Evolutionary conservation across 176 grass and related monocot species (phyloP).

Genomic region (Oryza australiensis): DNA sequence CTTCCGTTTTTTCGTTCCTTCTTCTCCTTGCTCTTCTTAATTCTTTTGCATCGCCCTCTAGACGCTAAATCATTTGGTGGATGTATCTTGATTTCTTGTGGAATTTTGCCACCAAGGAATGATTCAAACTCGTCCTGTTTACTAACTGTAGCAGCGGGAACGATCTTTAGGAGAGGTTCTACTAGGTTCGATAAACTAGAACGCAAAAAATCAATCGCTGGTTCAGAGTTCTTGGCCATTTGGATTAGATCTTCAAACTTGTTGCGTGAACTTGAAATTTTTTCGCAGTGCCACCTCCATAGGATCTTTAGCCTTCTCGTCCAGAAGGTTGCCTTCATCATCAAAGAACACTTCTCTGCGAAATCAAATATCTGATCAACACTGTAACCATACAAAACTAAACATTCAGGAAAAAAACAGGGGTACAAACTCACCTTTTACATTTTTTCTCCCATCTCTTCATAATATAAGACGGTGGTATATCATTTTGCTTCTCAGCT

Average conservation of each 20-base stretch:
- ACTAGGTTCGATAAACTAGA: neutral
- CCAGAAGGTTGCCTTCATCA: neutral
- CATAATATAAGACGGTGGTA: no score
- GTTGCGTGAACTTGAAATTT: neutral
- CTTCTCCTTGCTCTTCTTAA: conserved; percentile 3
- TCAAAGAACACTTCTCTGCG: neutral
- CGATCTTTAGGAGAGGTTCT: no score
- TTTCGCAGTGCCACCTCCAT: neutral
- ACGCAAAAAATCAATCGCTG: neutral
- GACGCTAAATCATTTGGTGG: neutral
- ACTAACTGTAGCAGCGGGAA: neutral
- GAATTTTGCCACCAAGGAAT: neutral
- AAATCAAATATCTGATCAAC: neutral
- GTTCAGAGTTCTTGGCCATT: neutral
- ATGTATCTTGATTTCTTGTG: no score
- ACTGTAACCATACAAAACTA: no score
- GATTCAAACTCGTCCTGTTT: no score
- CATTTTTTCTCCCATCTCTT: no score
- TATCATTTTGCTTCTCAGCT: no score
- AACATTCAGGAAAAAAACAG: no score
- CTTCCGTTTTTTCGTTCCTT: neutral
- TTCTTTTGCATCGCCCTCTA: neutral
- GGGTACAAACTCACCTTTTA: no score
- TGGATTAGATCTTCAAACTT: conserved; percentile 5
- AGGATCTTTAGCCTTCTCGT: neutral